Evolutionary conservation across 2,329 filamentous ascomycete genomes (phyloP), one percentile per base, ranked within the genome.

Genomic region (Colletotrichum neosansevieriae): DNA sequence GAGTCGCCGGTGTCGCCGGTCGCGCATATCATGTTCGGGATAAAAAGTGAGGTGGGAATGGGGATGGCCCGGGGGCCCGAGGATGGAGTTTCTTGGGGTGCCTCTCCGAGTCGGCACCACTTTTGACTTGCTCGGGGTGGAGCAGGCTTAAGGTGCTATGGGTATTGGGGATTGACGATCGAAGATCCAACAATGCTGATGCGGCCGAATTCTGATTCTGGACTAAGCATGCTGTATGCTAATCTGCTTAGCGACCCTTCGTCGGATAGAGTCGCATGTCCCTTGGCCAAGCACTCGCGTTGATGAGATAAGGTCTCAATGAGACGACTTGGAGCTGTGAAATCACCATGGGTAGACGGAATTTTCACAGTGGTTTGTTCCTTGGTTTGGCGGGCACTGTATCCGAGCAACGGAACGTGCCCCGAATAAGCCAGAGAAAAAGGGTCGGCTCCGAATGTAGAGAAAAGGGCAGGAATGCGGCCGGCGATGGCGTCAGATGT

Each of bases 51-150:
- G 38, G 44, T 62, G 63, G 50, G 42, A 58, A 49, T 61, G 38
- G 49, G 49, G 29, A 62, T 21, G 24, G 38, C 24, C 38, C 32
- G 24, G 47, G 21, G 58, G 58, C 62, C 32, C 32, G 38, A 6
- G n/a, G 51, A 63, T 63, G 50, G 51, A 44, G 61, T 36, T 57
- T 56, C 45, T 42, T 47, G 53, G 54, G 60, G 24, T 29, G 24
- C 24, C 24, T 32, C 59, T 40, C 59, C 54, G 47, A 59, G 36
- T 59, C 38, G 36, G 54, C 51, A 56, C 61, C 65, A 68, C 61
- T 65, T 65, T 68, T 65, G 65, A 65, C 60, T 68, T 45, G 61
- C 54, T 17, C 58, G 36, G 32, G 38, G 65, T 68, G 65, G 65
- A 50, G 54, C 61, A 17, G 56, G 36, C 45, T 49, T 54, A 7